Base-by-base conservation (phyloP, 2,329 filamentous ascomycete genomes). In the Diplodia corticola region DNA sequence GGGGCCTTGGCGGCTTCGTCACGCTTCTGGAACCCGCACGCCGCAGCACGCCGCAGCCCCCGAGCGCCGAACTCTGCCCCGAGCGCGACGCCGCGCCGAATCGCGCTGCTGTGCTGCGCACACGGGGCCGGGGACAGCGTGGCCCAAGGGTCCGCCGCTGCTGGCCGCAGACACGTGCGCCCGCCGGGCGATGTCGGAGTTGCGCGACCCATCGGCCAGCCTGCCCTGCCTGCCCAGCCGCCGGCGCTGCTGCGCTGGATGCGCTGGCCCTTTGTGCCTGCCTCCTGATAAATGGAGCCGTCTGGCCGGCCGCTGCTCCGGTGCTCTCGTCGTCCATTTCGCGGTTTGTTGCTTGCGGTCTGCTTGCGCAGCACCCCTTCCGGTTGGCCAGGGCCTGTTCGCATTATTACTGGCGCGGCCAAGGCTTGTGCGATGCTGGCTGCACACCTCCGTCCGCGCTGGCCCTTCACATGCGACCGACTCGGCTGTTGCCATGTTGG, bases 1-100 rank as follows among this genome's bases (percentile, higher is more conserved):
- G 15, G 37, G 63, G 40, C 63, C 33, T 64, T 57, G 63, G 63
- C 50, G 35, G 26, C 37, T 65, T 65, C 50, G 63, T 57, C 63
- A 53, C 40, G 51, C 35, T 65, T 57, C 63, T 48, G 33, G 63
- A 65, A 65, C 37, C 22, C 37, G 54, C 37, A 22, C 33, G 33
- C 53, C 22, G 35, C 55, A 33, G 54, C 37, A 22, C 33, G 33
- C 53, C 22, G 35, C 55, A 33, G 20, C 53, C 35, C 35, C 54
- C 54, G 22, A 35, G 46, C 35, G 40, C 57, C 57, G 57, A 61
- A 49, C 40, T 3, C 26, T 15, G 53, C 35, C 35, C 35, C 53
- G 53, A 44, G 53, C 35, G 26, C 17, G 51, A 49, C 10, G 59
- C 40, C n/a, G 57, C 57, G 57, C 57, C 57, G 57, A 61, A 61